Percentiles rank a stretch among this genome's conserved stretches.
Conservation (phyloP, 305 asterid species). For the Fraxinus nigra region DNA sequence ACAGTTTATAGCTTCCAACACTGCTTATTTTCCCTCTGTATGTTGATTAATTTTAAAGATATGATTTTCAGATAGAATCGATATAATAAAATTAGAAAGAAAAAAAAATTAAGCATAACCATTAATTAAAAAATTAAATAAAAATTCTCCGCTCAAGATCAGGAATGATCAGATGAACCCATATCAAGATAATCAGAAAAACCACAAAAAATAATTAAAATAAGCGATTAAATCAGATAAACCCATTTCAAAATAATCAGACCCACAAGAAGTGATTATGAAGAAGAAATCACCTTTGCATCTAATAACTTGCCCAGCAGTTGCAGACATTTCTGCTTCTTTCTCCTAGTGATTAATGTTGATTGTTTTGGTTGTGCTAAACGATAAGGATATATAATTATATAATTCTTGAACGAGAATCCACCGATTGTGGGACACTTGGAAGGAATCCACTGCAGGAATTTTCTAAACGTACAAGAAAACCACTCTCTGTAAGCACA, state of each 20-base stretch:
- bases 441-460: too few relatives aligned
- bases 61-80: too few relatives aligned
- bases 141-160: not conserved
- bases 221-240: not conserved
- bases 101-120: not conserved
- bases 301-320: slow-evolving; percentile 34
- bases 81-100: too few relatives aligned
- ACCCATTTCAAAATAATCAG: not conserved
- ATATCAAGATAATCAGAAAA: not conserved
- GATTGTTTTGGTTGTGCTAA: not conserved
- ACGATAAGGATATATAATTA: not conserved
- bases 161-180: not conserved
- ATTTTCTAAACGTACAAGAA: too few relatives aligned
- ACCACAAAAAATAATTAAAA: not conserved
- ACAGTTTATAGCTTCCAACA: not conserved
- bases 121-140: not conserved
- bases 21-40: not conserved
- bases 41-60: too few relatives aligned
- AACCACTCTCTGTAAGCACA: too few relatives aligned
- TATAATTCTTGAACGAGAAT: too few relatives aligned
- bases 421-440: too few relatives aligned
- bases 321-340: slow-evolving; percentile 23
- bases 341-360: not conserved
- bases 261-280: too few relatives aligned
- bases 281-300: slow-evolving; percentile 31